Percentiles rank a stretch among this genome's conserved stretches.
Evolutionary conservation across 805 yeast genomes (phyloP).

Genomic region (Hanseniaspora occidentalis): DNA sequence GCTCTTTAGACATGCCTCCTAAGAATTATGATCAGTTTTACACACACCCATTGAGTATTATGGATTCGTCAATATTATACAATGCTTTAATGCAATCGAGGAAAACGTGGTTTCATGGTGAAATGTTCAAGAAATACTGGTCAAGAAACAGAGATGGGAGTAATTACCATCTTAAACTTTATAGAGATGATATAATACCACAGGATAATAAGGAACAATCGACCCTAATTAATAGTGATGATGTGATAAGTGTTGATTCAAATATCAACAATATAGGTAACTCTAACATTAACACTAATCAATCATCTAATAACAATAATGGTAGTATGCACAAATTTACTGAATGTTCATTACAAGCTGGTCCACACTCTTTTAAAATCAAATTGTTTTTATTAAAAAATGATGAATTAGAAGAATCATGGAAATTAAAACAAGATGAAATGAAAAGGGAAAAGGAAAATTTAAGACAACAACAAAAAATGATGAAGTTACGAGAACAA

Average conservation of each 20-base stretch:
- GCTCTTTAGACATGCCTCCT: slow-evolving; percentile 53
- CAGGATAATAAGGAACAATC: neutral
- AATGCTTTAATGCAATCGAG: slow-evolving; percentile 66
- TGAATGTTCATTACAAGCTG: slow-evolving; percentile 59
- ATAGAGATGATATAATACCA: neutral
- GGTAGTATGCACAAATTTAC: slow-evolving; percentile 64
- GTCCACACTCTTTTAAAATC: slow-evolving; percentile 74
- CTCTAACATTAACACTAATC: slow-evolving; percentile 1
- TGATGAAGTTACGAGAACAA: slow-evolving; percentile 5
- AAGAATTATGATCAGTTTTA: slow-evolving; percentile 20
- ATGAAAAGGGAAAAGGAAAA: slow-evolving; percentile 3
- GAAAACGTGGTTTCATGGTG: slow-evolving; percentile 48
- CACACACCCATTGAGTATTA: slow-evolving; percentile 52
- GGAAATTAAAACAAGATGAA: slow-evolving; percentile 27
- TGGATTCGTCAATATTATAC: slow-evolving; percentile 63
- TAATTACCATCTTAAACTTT: neutral
- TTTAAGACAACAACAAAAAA: neutral
- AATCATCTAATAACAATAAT: slow-evolving; percentile 1
- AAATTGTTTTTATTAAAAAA: slow-evolving; percentile 77
- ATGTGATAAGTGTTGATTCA: neutral
- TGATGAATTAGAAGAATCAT: slow-evolving; percentile 30
- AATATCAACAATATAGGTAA: neutral
- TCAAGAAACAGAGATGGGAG: slow-evolving; percentile 22
- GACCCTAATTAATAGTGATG: neutral
- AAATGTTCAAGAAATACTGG: slow-evolving; percentile 74